These are phyloP conservation scores for Paratinospora sagittata DNA, from an alignment of 164 flowering plant species.

Conservation along the genomic window DNA sequence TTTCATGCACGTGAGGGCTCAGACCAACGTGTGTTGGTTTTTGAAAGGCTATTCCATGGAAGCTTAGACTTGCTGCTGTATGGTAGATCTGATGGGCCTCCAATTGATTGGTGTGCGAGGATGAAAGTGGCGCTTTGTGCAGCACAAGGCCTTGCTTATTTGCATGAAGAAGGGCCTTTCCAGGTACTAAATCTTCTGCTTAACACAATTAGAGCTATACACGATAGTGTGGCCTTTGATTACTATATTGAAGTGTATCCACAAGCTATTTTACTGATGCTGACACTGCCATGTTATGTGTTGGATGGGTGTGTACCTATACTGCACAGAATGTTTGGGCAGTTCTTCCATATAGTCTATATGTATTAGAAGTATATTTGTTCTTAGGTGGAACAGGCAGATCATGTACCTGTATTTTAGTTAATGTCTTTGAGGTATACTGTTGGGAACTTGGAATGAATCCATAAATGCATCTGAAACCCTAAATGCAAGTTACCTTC, in stretches of 20 bases:
- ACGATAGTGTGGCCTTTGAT: background rate
- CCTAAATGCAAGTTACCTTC: too few relatives aligned
- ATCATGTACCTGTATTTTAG: too few relatives aligned
- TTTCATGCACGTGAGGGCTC: conserved; percentile 90
- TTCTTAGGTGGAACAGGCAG: too few relatives aligned
- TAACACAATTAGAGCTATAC: background rate
- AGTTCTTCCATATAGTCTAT: too few relatives aligned
- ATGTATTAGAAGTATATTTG: too few relatives aligned
- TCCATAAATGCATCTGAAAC: too few relatives aligned
- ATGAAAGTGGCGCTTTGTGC: conserved; percentile 92
- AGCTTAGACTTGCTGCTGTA: conserved; percentile 76
- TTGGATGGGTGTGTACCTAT: too few relatives aligned
- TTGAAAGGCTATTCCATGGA: conserved; percentile 90
- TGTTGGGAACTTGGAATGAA: too few relatives aligned
- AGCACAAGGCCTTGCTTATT: conserved; percentile 90
- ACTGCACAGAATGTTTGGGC: too few relatives aligned
- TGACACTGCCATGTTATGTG: too few relatives aligned
- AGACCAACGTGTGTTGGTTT: conserved; percentile 74
- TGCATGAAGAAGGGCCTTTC: conserved; percentile 99
- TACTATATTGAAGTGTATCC: background rate
- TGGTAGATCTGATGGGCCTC: conserved; percentile 86
- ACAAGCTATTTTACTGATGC: too few relatives aligned
- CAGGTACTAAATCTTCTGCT: conserved; percentile 46
- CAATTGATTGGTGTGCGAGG: conserved; percentile 84
- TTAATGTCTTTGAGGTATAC: too few relatives aligned